Evolutionary conservation across 1,139 yeast genomes (phyloP), one percentile per base, ranked within the genome.

Genomic region (Hyphopichia khmerensis): DNA sequence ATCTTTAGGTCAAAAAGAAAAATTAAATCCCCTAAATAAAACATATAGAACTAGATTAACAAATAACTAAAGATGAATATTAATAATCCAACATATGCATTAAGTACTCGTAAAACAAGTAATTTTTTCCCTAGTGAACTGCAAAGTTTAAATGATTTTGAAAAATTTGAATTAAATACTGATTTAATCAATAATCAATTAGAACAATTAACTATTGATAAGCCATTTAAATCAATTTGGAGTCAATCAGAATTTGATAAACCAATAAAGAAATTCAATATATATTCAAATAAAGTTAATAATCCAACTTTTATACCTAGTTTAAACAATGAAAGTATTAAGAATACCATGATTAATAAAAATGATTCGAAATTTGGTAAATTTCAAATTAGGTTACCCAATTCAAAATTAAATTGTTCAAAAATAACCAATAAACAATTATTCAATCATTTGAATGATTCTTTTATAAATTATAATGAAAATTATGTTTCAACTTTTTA

Each of bases 401-500:
- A 29, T 8, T 29, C 13, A n/a, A 14, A 29, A 6, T 8, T 6
- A 21, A 21, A 21, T 6, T 16, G 16, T 13, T 16, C 7, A 11
- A 32, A 17, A 27, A 19, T 29, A 33, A 10, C 13, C 19, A 19
- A 34, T 23, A 19, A 27, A 15, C 16, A 15, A 9, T n/a, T 40
- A 10, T 40, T 29, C 13, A 16, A 35, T 10, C 38, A 23, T 16
- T 17, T 39, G 7, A 14, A n/a, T 7, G 8, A n/a, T 29, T 14
- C 17, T 4, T 29, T 31, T 13, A 26, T 39, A 15, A 49, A 53
- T 21, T 57, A 58, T 44, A 51, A 54, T 10, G 64, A 61, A 39
- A 60, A 59, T 37, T 58, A 56, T 46, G 58, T 64, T 44, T 63
- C 69, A 8, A 67, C 72, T 2, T 68, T 67, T 44, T 68, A 67